Evolutionary conservation across 352 stramenopile genomes (phyloP), one percentile per base, ranked within the genome.

Genomic region (Blastocystis sp.): DNA sequence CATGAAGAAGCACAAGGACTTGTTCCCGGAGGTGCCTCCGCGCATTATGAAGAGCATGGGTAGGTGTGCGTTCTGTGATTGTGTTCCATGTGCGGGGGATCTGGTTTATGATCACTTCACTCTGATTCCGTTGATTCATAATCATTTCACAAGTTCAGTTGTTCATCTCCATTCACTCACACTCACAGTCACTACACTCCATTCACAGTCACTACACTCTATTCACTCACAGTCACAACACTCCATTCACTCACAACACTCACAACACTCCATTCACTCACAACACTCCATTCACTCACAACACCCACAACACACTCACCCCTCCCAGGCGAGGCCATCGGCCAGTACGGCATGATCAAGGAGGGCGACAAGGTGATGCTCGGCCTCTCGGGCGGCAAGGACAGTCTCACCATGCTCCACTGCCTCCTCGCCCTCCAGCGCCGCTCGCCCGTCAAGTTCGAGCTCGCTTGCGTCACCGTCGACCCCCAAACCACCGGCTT

Each of bases 401-500:
- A 99, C 90, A 98, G 94, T n/a, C 90, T 99, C 28, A 96, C 91
- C 78, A 91, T 98, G 80, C 91, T 99, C 57, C 96, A 99, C 90
- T 93, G 97, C 65, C 91, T 99, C 59, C 90, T 98, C 19, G 92
- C 94, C 78, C 94, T 98, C 89, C 93, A 98, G 89, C 94, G 94
- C 87, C 94, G 95, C 59, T 91, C 95, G 28, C 95, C 95, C 0
- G 93, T 97, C 11, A 94, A 94, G 48, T 99, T 99, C 90, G 93
- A 97, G 61, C 91, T 99, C 59, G 95, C 96, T 64, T 95, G 93
- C 87, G 93, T 93, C 17, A 99, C 96, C 2, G 95, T 98, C 59
- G 96, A 99, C 91, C 96, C 96, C 2, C 94, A 98, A 91, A 98
- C 96, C 2, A 91, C 94, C 87, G 97, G 93, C 63, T 99, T 98